Evolutionary conservation across 2,329 filamentous ascomycete genomes (phyloP), one percentile per base, ranked within the genome.

Genomic region (Botrytis aclada): DNA sequence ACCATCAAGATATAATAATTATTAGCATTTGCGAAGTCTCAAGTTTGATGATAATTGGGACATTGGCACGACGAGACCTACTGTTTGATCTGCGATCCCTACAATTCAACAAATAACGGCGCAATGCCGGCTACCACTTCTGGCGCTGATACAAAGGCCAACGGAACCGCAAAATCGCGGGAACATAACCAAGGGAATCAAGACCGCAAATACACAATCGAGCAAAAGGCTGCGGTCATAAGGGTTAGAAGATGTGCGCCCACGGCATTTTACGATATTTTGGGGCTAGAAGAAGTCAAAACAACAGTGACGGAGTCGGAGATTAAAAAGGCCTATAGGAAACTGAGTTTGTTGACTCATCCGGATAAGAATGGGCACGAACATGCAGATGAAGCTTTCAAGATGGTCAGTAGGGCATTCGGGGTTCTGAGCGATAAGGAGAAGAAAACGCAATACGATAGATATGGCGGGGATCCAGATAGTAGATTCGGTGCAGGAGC

Each of bases 341-440:
- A 97, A 84, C 88, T 97, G 81, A 96, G 93, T 81, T 85, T 99
- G 79, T 87, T 98, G 80, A 99, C 96, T 74, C 96, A 99, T 86
- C 96, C 96, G 76, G 96, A 99, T 86, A 99, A 99, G 86, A 99
- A 99, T 86, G 95, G 95, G 69, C 95, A 98, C 82, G 91, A 95
- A 54, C 90, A 97, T 74, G 95, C 96, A 72, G 96, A 98, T 82
- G 96, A 99, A 85, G 96, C 96, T 45, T 99, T 99, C 85, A 99
- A 99, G 86, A 93, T 98, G 93, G 94, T 99, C 37, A 93, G 93
- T 80, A 88, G 94, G 78, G 96, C 96, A 25, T 99, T 99, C 82
- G 93, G 97, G 78, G 90, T 98, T 70, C 86, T 99, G 66, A 95
- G 94, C 75, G 96, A 99, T 82, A 88, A 94, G 80, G 95, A 98